Evolutionary conservation across 352 stramenopile genomes (phyloP).

Genomic region (Peronospora farinosa): DNA sequence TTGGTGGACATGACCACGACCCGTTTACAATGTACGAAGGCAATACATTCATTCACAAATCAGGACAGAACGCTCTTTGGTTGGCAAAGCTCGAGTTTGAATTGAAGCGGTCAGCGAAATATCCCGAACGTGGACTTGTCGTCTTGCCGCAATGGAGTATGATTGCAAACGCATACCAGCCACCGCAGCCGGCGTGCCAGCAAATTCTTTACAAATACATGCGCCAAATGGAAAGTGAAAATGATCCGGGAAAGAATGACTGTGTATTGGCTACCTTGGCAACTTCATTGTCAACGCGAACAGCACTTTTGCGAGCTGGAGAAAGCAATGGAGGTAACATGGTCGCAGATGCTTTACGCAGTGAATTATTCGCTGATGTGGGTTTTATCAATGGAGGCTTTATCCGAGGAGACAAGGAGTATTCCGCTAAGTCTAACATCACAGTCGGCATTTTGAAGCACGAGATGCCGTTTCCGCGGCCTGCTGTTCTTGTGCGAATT

Average conservation of each 20-base stretch:
- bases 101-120: conserved; percentile 33
- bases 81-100: conserved; percentile 74
- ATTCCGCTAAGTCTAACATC: conserved; percentile 59
- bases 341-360: conserved; percentile 69
- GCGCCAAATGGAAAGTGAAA: conserved; percentile 49
- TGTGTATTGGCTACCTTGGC: conserved; percentile 50
- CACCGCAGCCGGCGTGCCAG: conserved; percentile 48
- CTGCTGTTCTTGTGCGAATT: conserved; percentile 63
- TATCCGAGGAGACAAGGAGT: conserved; percentile 77
- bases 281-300: conserved; percentile 59
- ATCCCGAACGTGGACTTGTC: conserved; percentile 40
- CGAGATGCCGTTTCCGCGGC: conserved; percentile 83
- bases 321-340: conserved; percentile 78
- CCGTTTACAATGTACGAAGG: conserved; percentile 77
- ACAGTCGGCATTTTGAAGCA: conserved; percentile 70
- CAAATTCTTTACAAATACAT: conserved; percentile 78
- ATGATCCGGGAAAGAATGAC: conserved; percentile 36
- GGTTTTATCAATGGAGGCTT: conserved; percentile 87
- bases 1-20: conserved; percentile 90
- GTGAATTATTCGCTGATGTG: conserved; percentile 53
- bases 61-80: conserved; percentile 77
- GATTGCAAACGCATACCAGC: conserved; percentile 57
- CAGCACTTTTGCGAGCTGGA: conserved; percentile 55
- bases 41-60: conserved; percentile 87
- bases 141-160: conserved; percentile 78